phyloP scores from a whole-genome alignment of 2,329 filamentous ascomycete species.

The Bipolaris victoriae region DNA sequence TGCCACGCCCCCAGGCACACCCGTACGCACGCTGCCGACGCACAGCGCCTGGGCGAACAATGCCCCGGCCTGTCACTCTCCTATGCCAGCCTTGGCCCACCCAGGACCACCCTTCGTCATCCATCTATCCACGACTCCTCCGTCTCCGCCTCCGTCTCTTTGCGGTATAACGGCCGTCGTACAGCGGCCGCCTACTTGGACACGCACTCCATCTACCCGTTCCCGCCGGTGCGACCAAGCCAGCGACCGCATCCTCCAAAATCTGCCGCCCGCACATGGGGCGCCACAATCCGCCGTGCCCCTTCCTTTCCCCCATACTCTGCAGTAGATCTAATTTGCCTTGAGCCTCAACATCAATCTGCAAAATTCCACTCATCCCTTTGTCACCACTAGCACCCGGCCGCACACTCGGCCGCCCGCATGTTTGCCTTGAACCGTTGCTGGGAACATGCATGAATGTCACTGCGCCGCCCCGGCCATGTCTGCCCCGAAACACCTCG shows the following conservation, averaged over 20 bases:
- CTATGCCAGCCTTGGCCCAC: constrained; percentile 2
- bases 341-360: neutral
- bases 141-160: constrained; percentile 4
- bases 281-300: neutral
- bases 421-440: neutral
- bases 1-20: too few species aligned
- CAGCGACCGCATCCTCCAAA: neutral
- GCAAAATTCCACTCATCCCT: neutral
- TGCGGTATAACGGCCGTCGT: neutral
- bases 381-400: neutral
- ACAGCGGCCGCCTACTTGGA: neutral
- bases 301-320: neutral
- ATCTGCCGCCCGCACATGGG: neutral
- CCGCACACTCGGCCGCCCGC: neutral
- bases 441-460: neutral
- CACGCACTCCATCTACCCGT: neutral
- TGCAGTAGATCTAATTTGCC: neutral
- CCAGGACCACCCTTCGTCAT: constrained; percentile 9
- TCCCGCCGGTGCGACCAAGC: neutral
- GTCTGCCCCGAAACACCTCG: constrained; percentile 4
- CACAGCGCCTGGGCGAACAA: constrained; percentile 1
- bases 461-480: neutral
- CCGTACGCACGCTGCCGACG: neutral
- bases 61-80: constrained; percentile 1
- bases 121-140: constrained; percentile 12